These are phyloP conservation scores for Tagetes erecta DNA, from an alignment of 129 eudicot species.

Conservation along the genomic window DNA sequence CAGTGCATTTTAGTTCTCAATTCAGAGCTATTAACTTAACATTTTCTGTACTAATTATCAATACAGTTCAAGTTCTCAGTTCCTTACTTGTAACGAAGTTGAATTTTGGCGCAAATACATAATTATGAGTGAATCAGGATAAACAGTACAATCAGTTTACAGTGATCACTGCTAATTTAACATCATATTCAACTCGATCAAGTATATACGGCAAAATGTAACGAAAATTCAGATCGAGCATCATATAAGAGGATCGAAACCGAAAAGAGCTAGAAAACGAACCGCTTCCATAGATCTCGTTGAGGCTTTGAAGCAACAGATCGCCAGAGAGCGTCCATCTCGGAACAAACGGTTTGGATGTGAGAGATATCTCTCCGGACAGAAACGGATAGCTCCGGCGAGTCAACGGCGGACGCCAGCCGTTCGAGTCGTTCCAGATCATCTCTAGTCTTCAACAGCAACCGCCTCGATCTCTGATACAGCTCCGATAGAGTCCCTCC, in stretches of 20 bases:
- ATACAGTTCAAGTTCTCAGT: too few relatives aligned
- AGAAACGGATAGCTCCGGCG: slow-evolving; percentile 45
- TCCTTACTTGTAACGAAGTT: background rate
- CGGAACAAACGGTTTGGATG: slow-evolving; percentile 68
- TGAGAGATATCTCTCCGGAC: slow-evolving; percentile 64
- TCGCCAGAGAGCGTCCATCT: slow-evolving; percentile 90
- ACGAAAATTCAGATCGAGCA: slow-evolving; percentile 4
- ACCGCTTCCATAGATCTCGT: slow-evolving; percentile 99
- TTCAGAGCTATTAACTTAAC: background rate
- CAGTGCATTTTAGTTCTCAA: slow-evolving; percentile 6
- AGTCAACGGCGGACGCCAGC: slow-evolving; percentile 40
- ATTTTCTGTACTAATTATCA: background rate
- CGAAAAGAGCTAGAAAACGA: background rate
- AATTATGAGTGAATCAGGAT: background rate
- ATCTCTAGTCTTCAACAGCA: slow-evolving; percentile 65
- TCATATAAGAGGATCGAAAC: background rate
- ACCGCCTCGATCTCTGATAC: slow-evolving; percentile 64
- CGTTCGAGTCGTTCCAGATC: slow-evolving; percentile 85
- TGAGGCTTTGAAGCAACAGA: slow-evolving; percentile 84
- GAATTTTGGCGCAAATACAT: background rate
- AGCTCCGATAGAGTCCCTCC: slow-evolving; percentile 77
- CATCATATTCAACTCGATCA: slow-evolving; percentile 6
- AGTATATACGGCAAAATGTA: background rate
- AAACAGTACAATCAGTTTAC: slow-evolving; percentile 1
- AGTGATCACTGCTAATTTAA: background rate